Conservation (phyloP, 306 rosid species). For the Quercus wislizeni region DNA sequence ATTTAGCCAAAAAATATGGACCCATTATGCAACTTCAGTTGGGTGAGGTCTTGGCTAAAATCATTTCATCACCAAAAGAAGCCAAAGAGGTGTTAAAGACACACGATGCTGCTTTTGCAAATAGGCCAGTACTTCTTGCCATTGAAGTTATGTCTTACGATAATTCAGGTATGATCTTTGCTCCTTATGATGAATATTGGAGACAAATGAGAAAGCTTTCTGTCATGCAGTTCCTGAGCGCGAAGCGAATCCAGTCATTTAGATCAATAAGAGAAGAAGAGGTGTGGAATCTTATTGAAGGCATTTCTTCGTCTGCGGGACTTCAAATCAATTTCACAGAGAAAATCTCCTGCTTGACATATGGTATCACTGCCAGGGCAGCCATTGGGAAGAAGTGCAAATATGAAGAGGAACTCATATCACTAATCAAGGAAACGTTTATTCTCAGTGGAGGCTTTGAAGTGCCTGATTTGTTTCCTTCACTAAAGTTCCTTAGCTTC, state of each 20-base stretch:
- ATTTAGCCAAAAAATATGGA: conserved; percentile 2
- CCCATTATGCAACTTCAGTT: conserved; percentile 2
- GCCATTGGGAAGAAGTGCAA: conserved; percentile 4
- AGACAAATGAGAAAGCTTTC: neutral
- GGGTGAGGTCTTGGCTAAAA: neutral
- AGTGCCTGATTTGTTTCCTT: conserved; percentile 11
- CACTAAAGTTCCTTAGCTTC: neutral
- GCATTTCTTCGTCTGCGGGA: neutral
- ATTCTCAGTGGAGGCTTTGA: neutral
- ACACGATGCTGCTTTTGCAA: neutral
- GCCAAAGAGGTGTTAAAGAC: conserved; percentile 1
- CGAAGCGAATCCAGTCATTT: conserved; percentile 6
- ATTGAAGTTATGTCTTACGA: neutral
- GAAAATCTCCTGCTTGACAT: neutral
- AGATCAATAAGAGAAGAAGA: conserved; percentile 22
- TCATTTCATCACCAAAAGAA: conserved; percentile 9
- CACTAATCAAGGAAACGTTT: neutral
- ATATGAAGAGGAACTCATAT: neutral
- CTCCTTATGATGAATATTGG: conserved; percentile 21
- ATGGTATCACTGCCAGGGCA: neutral
- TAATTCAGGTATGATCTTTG: neutral
- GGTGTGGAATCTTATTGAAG: neutral
- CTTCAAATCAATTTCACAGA: neutral
- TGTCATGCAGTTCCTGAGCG: neutral
- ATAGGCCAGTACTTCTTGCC: neutral